Evolutionary conservation across 306 rosid species (phyloP), one percentile per base, ranked within the genome.

Genomic region (Corylus heterophylla): DNA sequence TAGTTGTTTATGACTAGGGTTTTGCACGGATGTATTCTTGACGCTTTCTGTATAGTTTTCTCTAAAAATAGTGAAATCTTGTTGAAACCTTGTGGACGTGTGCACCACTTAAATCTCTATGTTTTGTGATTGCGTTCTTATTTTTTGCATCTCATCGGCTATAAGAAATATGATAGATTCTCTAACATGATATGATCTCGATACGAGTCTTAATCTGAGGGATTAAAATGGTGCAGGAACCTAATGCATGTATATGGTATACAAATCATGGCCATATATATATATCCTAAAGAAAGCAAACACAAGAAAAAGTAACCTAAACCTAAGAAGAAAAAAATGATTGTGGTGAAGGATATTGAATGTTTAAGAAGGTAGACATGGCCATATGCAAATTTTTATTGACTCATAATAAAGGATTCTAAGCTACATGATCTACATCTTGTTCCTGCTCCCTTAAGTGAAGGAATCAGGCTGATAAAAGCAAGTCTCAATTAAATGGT

Each of bases 201-300:
- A 31, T 31, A 31, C 2, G 35, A 3, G 35, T 31, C 49, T 45
- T 55, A 55, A 55, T 55, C 62, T 18, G 3, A 20, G 22, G n/a
- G n/a, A 17, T 55, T 7, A n/a, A 55, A 22, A 71, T 72, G 71
- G 85, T 56, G 27, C n/a, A 22, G 81, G 75, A 82, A 77, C 75
- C 78, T 66, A 42, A 42, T 42, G 44, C 44, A 52, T 73, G 71
- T 78, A 20, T 61, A 42, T 64, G 71, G 82, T 37, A 49, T 66
- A 74, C 85, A 77, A 73, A 79, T 77, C 70, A 82, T 54, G 71
- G 71, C 77, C 50, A 78, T 39, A 5, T 39, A 39, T 39, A 39
- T 39, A 39, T 39, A 39, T 5, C 52, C 63, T 59, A 54, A 71
- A 35, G 9, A 71, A 62, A 54, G 56, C 68, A 74, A 47, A 61